Evolutionary conservation across 257 asterid species (phyloP).

Genomic region (Penstemon barbatus): DNA sequence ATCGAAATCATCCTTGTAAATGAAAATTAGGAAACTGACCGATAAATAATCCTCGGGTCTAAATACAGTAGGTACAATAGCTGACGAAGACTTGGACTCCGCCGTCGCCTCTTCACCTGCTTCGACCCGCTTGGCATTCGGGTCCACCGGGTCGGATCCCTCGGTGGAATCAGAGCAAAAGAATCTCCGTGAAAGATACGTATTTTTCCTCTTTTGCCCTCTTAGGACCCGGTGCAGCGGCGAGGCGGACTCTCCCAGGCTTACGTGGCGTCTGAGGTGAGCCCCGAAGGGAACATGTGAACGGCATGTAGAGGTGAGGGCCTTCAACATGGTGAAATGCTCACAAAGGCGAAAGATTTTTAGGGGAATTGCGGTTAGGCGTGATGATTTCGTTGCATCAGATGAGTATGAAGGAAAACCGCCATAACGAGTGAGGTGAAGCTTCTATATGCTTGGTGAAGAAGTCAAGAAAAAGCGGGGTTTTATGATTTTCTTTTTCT

Average conservation of each 20-base stretch:
- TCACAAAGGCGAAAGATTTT: neutral
- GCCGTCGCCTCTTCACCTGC: slow-evolving; percentile 47
- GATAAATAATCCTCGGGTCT: slow-evolving; percentile 88
- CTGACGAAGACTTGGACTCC: slow-evolving; percentile 63
- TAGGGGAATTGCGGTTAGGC: neutral
- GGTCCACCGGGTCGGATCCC: slow-evolving; percentile 45
- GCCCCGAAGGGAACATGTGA: slow-evolving; percentile 40
- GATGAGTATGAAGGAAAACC: too few relatives aligned
- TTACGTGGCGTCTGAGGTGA: slow-evolving; percentile 49
- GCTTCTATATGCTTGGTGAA: neutral
- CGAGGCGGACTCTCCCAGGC: slow-evolving; percentile 41
- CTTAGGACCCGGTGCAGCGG: slow-evolving; percentile 56
- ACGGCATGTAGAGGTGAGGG: slow-evolving; percentile 56
- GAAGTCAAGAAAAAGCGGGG: too few relatives aligned
- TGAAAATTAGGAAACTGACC: slow-evolving; percentile 39
- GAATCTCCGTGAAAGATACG: slow-evolving; percentile 50
- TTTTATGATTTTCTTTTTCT: neutral
- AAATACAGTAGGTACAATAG: slow-evolving; percentile 75
- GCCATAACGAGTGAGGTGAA: too few relatives aligned
- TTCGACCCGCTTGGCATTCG: slow-evolving; percentile 48
- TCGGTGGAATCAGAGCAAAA: slow-evolving; percentile 81
- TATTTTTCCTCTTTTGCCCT: slow-evolving; percentile 38
- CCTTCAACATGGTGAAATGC: slow-evolving; percentile 65
- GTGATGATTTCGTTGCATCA: too few relatives aligned
- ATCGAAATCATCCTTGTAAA: too few relatives aligned